Evolutionary conservation across 2,329 filamentous ascomycete species (phyloP), one percentile per base, ranked within the genome.

Genomic region (Penicillium expansum): DNA sequence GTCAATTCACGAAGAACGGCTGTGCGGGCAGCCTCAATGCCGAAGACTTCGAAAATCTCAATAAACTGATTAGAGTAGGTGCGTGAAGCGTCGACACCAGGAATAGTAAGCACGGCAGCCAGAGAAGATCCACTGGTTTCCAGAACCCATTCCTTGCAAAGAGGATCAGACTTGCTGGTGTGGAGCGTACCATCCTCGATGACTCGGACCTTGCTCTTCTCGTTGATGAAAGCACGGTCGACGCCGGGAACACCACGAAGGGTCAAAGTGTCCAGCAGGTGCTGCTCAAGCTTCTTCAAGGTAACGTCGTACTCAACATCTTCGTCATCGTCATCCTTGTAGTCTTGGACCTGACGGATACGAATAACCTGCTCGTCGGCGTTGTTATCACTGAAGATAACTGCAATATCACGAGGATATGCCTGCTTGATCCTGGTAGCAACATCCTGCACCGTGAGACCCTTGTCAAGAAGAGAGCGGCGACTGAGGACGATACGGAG

Each of bases 361-460:
- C 94, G 94, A 66, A 99, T 91, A 44, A 97, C 89, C 73, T 95
- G 92, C 72, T 95, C 87, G 63, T 97, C 92, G 10, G 93, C 92
- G 74, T 99, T 99, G 80, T 97, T 94, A 75, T 99, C 94, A 76
- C 92, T 96, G 81, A 96, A 96, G 59, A 99, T 92, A 64, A 99
- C 87, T 14, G 91, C 91, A 66, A 97, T 80, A 74, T 96, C 92
- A 60, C 83, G 86, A 20, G 86, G 83, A 71, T 96, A 99, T 52
- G 92, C 88, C 63, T 92, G 86, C 79, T 95, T 96, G 77, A 99
- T 94, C 70, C 87, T 89, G 59, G 83, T 80, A 32, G 93, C 93
- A 59, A 99, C 93, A 68, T 99, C 92, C 59, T 94, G 89, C 57
- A 99, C 92, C 33, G 86, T 89, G 61, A 99, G 83, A 60, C 89